Evolutionary conservation across 805 yeast species (phyloP), one percentile per base, ranked within the genome.

Genomic region (Lipomyces starkeyi): DNA sequence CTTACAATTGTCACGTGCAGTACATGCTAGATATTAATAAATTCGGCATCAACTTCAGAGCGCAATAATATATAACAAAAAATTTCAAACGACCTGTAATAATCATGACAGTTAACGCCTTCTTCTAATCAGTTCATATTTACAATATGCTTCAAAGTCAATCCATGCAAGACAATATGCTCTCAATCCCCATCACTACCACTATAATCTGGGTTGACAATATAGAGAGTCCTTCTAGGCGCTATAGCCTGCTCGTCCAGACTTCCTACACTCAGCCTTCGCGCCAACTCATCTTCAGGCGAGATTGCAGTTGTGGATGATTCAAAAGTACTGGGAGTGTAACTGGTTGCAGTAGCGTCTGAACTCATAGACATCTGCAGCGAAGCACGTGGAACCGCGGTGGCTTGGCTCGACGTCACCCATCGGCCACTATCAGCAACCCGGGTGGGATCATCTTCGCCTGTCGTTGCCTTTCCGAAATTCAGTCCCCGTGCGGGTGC

Each of bases 131-230:
- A 25, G 20, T 13, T 25, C 56, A 25, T 9, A 53, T 53, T 53
- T 53, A 53, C 56, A 53, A 53, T 11, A 14, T 27, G n/a, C n/a
- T 25, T 53, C 7, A 32, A 32, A 29, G 0, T 4, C 6, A 5
- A 53, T 52, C 29, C 49, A 34, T 52, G 14, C 40, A 37, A 37
- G 40, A 37, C 40, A 14, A 37, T 13, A 37, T 37, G 13, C 40
- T 37, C 13, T n/a, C 34, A 64, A 11, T 64, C 65, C 2, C 57
- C 69, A 29, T 65, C 70, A 22, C 62, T 60, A 35, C 69, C 34
- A 20, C 68, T 62, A 40, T 64, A 62, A 40, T 68, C 71, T 22
- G 71, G 71, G 59, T 68, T 68, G 29, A 63, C 64, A 49, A 68
- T 68, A 43, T 62, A 68, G 43, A 68, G 52, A 17, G 62, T 47